phyloP scores from a whole-genome alignment of 2,329 filamentous ascomycete genomes.

The Cladosporium phlei region DNA sequence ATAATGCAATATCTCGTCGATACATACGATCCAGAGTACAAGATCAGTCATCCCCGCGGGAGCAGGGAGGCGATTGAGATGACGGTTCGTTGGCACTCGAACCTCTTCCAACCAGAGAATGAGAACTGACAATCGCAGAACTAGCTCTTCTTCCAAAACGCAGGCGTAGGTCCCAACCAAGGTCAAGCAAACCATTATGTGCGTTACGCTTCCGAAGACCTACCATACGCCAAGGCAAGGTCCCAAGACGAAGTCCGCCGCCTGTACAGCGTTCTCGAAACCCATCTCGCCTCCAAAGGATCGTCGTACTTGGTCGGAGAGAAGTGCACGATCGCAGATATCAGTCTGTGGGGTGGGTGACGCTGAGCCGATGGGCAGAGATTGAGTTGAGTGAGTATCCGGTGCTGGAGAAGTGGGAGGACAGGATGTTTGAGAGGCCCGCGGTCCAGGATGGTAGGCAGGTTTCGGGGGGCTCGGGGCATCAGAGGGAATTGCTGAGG shows the following conservation, averaged over 20 bases:
- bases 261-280: slow-evolving; percentile 70
- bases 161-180: slow-evolving; percentile 61
- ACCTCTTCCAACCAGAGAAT: too few species aligned
- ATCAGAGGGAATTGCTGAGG: slow-evolving; percentile 54
- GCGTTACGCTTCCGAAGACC: slow-evolving; percentile 68
- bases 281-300: slow-evolving; percentile 52
- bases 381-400: slow-evolving; percentile 70
- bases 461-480: slow-evolving; percentile 61
- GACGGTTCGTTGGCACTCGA: slow-evolving; percentile 17
- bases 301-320: slow-evolving; percentile 55
- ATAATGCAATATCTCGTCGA: slow-evolving; percentile 19
- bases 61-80: slow-evolving; percentile 49
- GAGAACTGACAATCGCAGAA: too few species aligned
- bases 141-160: slow-evolving; percentile 27
- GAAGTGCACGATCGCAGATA: slow-evolving; percentile 66
- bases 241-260: slow-evolving; percentile 76
- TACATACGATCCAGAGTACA: slow-evolving; percentile 24
- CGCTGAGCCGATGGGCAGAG: slow-evolving; percentile 53
- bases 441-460: slow-evolving; percentile 69
- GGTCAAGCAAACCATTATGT: slow-evolving; percentile 74
- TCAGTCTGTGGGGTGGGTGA: slow-evolving; percentile 76
- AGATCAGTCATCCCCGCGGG: slow-evolving; percentile 18
- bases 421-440: slow-evolving; percentile 61
- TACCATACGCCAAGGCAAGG: slow-evolving; percentile 72
- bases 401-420: slow-evolving; percentile 68